Conservation (phyloP, 2,329 filamentous ascomycete genomes). For the Nothopassalora personata region DNA sequence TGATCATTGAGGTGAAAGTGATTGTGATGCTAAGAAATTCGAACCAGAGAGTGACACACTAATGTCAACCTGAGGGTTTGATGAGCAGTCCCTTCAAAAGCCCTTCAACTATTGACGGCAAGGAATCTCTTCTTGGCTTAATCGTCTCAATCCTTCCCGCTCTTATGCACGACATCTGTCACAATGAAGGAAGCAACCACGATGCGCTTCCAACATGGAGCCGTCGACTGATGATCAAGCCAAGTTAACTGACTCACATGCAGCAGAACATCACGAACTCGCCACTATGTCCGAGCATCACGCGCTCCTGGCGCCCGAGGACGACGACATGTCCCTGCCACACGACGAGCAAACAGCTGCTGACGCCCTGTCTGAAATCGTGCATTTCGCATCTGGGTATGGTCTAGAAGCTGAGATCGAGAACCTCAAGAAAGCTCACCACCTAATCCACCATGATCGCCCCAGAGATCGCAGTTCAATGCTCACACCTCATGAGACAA, state of each 20-base stretch:
- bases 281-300: neutral
- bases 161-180: too few relatives aligned
- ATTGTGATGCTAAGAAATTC: neutral
- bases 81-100: too few relatives aligned
- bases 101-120: neutral
- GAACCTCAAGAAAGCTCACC: neutral
- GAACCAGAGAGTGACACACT: neutral
- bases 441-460: neutral
- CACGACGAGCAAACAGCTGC: neutral
- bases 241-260: neutral
- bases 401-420: neutral
- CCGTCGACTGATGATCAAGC: neutral
- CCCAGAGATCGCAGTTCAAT: neutral
- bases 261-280: neutral
- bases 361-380: neutral
- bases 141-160: neutral
- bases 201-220: neutral
- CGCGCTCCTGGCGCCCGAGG: neutral
- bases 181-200: neutral
- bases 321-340: neutral
- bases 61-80: too few relatives aligned
- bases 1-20: neutral
- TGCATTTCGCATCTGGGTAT: neutral
- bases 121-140: neutral
- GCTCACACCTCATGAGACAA: neutral